Conservation (phyloP, 768 basidiomycete species). For the Lactifluus echinatus region DNA sequence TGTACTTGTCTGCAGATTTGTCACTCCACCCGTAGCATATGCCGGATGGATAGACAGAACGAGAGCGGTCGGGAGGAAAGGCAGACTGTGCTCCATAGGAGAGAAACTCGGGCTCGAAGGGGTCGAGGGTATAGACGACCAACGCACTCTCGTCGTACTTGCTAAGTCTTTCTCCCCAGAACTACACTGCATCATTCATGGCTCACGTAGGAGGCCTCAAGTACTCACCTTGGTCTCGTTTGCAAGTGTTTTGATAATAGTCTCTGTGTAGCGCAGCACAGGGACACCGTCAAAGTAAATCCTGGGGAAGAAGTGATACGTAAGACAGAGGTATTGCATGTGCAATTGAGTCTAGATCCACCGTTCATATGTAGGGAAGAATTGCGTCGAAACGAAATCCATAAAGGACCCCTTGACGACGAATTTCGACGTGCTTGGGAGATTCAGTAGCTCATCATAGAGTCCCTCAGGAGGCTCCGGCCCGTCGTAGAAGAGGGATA, state of each 20-base stretch:
- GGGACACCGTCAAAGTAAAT: background rate
- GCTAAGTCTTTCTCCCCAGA: slow-evolving; percentile 36
- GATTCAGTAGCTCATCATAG: slow-evolving; percentile 38
- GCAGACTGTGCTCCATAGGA: slow-evolving; percentile 14
- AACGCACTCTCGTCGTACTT: slow-evolving; percentile 31
- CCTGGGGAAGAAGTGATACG: slow-evolving; percentile 13
- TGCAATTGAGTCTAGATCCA: background rate
- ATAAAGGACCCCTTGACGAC: slow-evolving; percentile 32
- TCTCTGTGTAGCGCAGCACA: background rate
- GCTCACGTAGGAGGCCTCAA: background rate
- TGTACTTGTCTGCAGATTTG: slow-evolving; percentile 29
- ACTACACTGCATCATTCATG: slow-evolving; percentile 25
- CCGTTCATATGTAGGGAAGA: slow-evolving; percentile 23
- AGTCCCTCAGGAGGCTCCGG: slow-evolving; percentile 37
- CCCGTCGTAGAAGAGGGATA: slow-evolving; percentile 44
- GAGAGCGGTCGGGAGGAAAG: slow-evolving; percentile 19
- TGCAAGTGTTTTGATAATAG: background rate
- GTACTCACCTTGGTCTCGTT: slow-evolving; percentile 8
- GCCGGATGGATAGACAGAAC: background rate
- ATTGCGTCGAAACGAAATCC: slow-evolving; percentile 27
- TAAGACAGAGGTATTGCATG: background rate
- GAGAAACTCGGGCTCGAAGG: slow-evolving; percentile 9
- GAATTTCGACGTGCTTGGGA: slow-evolving; percentile 30
- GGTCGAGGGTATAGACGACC: slow-evolving; percentile 30
- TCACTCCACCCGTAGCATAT: slow-evolving; percentile 37